Percentiles rank a stretch among this genome's conserved stretches.
Conservation (phyloP, 495 filamentous ascomycete species). For the Podospora bellae-mahoneyi region DNA sequence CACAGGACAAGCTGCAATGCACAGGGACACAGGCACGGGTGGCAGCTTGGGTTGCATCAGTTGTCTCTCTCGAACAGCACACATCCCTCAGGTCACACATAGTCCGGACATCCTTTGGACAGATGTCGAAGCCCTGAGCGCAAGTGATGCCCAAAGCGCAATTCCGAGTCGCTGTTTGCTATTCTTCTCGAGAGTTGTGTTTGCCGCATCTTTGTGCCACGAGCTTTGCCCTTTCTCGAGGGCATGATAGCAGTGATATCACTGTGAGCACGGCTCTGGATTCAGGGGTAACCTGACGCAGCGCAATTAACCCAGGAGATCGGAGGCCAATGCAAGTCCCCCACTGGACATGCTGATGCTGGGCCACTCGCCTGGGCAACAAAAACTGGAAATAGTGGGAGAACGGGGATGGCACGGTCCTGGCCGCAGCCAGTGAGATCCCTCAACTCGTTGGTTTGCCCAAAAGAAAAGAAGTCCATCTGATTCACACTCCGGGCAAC, state of each 20-base stretch:
- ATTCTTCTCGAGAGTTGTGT: not conserved
- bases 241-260: not conserved
- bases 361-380: not conserved
- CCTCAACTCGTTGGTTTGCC: not conserved
- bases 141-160: not conserved
- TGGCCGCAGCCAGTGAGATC: conserved; percentile 4
- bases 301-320: conserved; percentile 13
- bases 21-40: not conserved
- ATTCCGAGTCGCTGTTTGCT: not conserved
- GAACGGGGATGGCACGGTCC: conserved; percentile 11
- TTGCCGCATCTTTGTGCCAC: not conserved
- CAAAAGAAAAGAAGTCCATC: not conserved
- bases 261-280: not conserved
- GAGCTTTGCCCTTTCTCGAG: not conserved
- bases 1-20: not conserved
- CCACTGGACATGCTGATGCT: conserved; percentile 7
- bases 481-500: not conserved
- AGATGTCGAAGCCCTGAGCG: not conserved
- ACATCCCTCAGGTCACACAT: not conserved
- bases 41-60: conserved; percentile 4
- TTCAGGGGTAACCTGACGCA: conserved; percentile 19
- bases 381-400: conserved; percentile 2
- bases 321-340: conserved; percentile 11
- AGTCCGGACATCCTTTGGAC: not conserved
- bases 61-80: not conserved